These are phyloP conservation scores for Fusarium subglutinans DNA, from an alignment of 2,329 filamentous ascomycete genomes.

Conservation along the genomic window DNA sequence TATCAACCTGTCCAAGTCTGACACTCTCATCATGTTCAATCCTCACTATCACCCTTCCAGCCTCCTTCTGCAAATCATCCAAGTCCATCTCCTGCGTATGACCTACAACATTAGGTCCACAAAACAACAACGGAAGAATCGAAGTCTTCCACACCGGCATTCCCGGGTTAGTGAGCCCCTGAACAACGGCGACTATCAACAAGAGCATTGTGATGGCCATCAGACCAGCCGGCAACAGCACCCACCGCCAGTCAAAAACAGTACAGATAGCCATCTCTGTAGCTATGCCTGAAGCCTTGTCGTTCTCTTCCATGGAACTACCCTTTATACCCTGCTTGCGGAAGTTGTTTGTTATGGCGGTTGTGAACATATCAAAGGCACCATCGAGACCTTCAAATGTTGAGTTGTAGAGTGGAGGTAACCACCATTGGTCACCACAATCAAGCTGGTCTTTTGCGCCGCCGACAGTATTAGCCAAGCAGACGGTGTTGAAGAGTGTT, in stretches of 20 bases:
- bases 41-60: not conserved
- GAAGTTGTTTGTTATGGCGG: constrained; percentile 1
- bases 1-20: not conserved
- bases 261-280: constrained; percentile 1
- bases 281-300: not conserved
- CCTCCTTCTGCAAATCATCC: not conserved
- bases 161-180: not conserved
- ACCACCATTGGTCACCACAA: not conserved
- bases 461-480: rapidly evolving
- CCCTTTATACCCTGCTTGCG: not conserved
- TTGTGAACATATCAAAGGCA: not conserved
- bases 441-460: not conserved
- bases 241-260: constrained; percentile 7
- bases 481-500: not conserved
- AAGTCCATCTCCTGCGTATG: not conserved
- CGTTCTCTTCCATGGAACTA: rapidly evolving
- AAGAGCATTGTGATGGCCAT: not conserved
- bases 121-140: not conserved
- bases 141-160: constrained; percentile 9
- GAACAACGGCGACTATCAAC: not conserved
- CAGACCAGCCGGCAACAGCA: not conserved
- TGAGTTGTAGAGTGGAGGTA: not conserved
- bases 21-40: not conserved
- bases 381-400: not conserved
- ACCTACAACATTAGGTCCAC: not conserved